Evolutionary conservation across 768 basidiomycete species (phyloP), one percentile per base, ranked within the genome.

Genomic region (Mycena capillaripes): DNA sequence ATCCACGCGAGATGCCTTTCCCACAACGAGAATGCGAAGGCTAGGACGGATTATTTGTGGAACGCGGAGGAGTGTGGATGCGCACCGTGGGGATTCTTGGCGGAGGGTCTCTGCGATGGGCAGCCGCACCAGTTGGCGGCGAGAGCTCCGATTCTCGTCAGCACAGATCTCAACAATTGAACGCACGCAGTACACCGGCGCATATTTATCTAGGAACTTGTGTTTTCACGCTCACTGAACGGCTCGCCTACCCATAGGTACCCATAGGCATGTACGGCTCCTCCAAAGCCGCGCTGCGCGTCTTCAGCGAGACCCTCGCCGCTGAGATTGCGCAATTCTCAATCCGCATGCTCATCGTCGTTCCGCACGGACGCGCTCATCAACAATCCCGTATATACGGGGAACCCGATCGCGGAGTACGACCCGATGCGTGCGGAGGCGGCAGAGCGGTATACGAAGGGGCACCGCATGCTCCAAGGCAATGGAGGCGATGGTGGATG

Each of bases 251-350:
- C 9, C 23, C 50, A 14, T 12, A 6, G 9, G 5, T 12, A 29
- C 14, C 34, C 34, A 36, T n/a, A 73, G 73, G 69, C 4, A 36
- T 69, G 8, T 86, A 86, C 73, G 77, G 81, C 40, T 79, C 84
- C 5, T 84, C 84, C n/a, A 86, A 86, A 71, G 83, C 85, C 25
- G 82, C 84, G 30, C 70, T 86, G 2, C 84, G 82, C 23, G 83
- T 82, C 25, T 74, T 83, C 60, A 81, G 81, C 64, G 86, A 86
- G 75, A 82, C 85, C 0, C 81, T 85, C 70, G 78, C 82, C 1
- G 68, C 70, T 32, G 86, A 86, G 75, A 73, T 87, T 30, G 78
- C 77, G 30, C 82, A 81, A 27, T 86, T 86, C 76, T 74, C 73
- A 50, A 82, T 87, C 72, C 81, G 82, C 38, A 82, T 85, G 21